Evolutionary conservation across 2,329 filamentous ascomycete species (phyloP).

Genomic region (Aschersonia sp.): DNA sequence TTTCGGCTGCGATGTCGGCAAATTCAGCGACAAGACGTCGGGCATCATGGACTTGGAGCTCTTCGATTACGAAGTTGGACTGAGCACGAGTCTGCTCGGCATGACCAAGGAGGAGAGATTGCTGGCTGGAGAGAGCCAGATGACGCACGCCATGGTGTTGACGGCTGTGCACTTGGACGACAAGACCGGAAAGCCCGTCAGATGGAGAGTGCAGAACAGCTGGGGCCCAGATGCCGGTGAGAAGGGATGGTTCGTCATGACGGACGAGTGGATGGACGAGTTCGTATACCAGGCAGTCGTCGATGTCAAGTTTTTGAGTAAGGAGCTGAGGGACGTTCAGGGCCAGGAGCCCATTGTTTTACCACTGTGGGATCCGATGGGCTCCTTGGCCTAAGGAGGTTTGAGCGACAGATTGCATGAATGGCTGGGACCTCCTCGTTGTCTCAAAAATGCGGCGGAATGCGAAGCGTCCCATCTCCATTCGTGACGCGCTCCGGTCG

Average conservation of each 20-base stretch:
- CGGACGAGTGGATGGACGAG: constrained; percentile 63
- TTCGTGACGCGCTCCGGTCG: too few relatives aligned
- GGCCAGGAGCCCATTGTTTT: constrained; percentile 56
- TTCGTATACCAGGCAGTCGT: constrained; percentile 82
- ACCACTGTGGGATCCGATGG: constrained; percentile 72
- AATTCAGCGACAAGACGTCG: constrained; percentile 52
- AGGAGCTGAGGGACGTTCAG: constrained; percentile 55
- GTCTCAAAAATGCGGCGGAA: neutral
- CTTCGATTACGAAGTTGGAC: constrained; percentile 71
- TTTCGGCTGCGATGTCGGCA: constrained; percentile 79
- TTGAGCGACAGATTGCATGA: neutral
- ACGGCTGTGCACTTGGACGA: constrained; percentile 70
- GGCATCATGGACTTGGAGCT: constrained; percentile 73
- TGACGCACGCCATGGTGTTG: constrained; percentile 90
- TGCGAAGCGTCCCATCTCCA: too few relatives aligned
- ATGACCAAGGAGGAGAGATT: constrained; percentile 67
- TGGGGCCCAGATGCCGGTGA: constrained; percentile 57
- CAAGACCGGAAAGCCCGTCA: constrained; percentile 43
- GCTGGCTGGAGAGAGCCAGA: constrained; percentile 58
- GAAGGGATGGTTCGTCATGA: constrained; percentile 85
- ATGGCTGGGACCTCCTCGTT: neutral
- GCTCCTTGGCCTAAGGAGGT: constrained; percentile 46
- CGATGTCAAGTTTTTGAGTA: constrained; percentile 52
- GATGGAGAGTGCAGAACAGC: constrained; percentile 81
- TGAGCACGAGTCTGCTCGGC: constrained; percentile 59